Conservation (phyloP, 2,329 filamentous ascomycete species). For the Ceratocystiopsis sp. region DNA sequence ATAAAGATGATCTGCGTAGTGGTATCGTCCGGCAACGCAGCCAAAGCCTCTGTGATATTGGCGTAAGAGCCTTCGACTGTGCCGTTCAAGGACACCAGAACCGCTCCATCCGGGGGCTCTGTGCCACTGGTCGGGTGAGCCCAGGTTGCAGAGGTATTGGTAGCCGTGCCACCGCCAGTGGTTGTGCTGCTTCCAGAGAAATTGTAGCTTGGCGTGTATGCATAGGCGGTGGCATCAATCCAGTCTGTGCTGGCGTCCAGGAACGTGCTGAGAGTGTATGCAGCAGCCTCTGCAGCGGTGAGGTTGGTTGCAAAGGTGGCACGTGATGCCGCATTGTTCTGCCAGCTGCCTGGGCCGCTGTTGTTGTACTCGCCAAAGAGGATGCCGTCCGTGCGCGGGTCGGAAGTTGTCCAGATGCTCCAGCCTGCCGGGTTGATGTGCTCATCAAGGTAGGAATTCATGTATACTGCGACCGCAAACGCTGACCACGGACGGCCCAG, state of each 20-base stretch:
- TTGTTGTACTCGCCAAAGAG: conserved; percentile 30
- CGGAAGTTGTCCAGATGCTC: conserved; percentile 21
- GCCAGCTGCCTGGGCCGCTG: conserved; percentile 3
- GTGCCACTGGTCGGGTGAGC: conserved; percentile 24
- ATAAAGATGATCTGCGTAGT: conserved; percentile 35
- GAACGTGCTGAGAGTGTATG: conserved; percentile 20
- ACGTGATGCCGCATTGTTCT: not conserved
- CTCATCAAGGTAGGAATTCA: conserved; percentile 29
- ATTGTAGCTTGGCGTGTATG: conserved; percentile 18
- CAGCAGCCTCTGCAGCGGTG: conserved; percentile 16
- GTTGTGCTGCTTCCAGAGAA: conserved; percentile 8
- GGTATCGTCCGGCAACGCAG: conserved; percentile 10
- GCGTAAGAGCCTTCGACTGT: conserved; percentile 12
- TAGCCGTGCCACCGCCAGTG: conserved; percentile 3
- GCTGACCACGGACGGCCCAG: conserved; percentile 30
- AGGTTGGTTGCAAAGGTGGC: conserved; percentile 6
- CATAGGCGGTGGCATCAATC: conserved; percentile 24
- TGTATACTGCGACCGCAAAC: conserved; percentile 30
- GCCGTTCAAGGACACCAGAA: conserved; percentile 21
- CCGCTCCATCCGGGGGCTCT: conserved; percentile 21
- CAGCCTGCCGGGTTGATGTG: conserved; percentile 43
- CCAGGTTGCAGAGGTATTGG: conserved; percentile 11
- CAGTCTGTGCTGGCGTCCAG: conserved; percentile 23
- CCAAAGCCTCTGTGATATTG: conserved; percentile 15
- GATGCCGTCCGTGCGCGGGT: conserved; percentile 17